These are phyloP conservation scores for Solanum hybrid DNA, from an alignment of 305 asterid genomes.

Conservation along the genomic window DNA sequence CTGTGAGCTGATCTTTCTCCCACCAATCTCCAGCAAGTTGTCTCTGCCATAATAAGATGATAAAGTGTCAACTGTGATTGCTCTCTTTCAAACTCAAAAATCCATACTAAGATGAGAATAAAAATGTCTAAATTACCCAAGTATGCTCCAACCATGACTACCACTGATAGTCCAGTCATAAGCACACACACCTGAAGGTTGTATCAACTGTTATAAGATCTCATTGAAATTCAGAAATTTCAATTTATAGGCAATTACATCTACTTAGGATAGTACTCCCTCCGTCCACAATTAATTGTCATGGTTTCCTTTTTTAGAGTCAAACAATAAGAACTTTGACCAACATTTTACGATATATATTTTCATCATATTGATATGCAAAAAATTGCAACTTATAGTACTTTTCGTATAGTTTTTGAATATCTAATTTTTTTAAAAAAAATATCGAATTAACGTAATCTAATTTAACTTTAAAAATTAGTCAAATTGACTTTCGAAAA, in stretches of 20 bases:
- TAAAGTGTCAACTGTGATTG: neutral
- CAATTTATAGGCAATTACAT: neutral
- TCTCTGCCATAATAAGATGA: conserved; percentile 38
- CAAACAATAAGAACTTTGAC: no score
- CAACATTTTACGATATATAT: no score
- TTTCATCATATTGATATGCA: no score
- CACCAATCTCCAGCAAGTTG: conserved; percentile 76
- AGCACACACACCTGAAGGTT: conserved; percentile 48
- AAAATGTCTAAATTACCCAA: conserved; percentile 34
- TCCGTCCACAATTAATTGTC: no score
- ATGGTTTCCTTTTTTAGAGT: no score
- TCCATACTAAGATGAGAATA: neutral
- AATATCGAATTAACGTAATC: no score
- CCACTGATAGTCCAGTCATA: conserved; percentile 60
- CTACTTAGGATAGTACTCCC: neutral
- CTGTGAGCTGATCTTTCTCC: conserved; percentile 79
- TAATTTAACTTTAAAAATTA: no score
- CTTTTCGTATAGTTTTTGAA: no score
- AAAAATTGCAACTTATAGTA: no score
- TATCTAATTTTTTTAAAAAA: no score
- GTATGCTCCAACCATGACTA: conserved; percentile 74
- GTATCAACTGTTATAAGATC: neutral
- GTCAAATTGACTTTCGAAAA: no score
- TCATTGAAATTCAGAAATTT: neutral
- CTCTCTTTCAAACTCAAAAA: neutral